Base-by-base conservation (phyloP, 176 grass and related monocot species). In the Avena sativa region DNA sequence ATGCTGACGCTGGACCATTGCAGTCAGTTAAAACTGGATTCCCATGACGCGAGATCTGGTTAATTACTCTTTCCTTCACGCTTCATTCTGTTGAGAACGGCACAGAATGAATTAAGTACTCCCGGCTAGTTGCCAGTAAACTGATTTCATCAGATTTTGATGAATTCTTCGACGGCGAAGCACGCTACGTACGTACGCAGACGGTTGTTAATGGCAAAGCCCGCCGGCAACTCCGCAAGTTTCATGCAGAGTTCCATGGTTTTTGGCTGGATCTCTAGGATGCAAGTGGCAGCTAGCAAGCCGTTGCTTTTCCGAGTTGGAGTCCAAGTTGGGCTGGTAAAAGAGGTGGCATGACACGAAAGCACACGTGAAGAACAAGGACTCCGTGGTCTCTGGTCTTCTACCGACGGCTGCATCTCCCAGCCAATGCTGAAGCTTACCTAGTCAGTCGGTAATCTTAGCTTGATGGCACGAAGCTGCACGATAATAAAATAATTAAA, bases 281-380 rank as follows among this genome's bases (percentile, higher is more conserved):
- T 56, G 34, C 30, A 17, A 14, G 73, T 49, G 8, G 55, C 32
- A 34, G 64, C 34, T 20, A 14, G 14, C 47, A 9, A 50, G 71
- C 44, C 1, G 14, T 30, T 30, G 73, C 6, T 43, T 26, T 64
- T 53, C 14, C 40, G 84, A 79, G 47, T 79, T 73, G 21, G 85
- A 79, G 74, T 87, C 34, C 80, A 71, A 79, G 11, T 87, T 84
- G 59, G 48, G 4, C 75, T 65, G 80, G 84, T 56, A 56, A 43
- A 43, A 43, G 40, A 43, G 40, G 40, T 48, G 46, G 46, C 46
- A 48, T 48, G 46, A 48, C 46, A 48, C 66, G 23, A 50, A 23
- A n/a, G 28, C 20, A 76, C 83, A 86, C 84, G 89, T 86, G 88
- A 90, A 78, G 71, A 90, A 86, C 72, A 79, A 86, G 64, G 47